Conservation (phyloP, 1,284 basidiomycete species). For the Trametes pubescens region DNA sequence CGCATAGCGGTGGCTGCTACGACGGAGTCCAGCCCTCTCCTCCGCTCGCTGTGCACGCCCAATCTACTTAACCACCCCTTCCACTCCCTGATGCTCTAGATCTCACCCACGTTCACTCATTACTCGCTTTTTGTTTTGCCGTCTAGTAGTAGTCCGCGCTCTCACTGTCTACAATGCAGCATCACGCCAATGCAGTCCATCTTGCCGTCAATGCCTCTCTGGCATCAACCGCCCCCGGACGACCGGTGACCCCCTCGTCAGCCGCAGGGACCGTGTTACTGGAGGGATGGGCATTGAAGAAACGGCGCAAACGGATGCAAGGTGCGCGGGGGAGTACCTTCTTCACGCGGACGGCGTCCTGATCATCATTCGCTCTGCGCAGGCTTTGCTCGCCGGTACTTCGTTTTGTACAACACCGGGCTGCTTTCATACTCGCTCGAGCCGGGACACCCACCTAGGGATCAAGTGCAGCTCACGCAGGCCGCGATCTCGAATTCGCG, state of each 20-base stretch:
- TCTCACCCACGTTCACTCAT: conserved; percentile 14
- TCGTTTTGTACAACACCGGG: conserved; percentile 71
- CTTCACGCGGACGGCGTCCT: background rate
- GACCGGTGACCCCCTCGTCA: conserved; percentile 20
- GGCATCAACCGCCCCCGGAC: conserved; percentile 20
- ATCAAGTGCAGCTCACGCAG: conserved; percentile 70
- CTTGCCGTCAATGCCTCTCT: conserved; percentile 30
- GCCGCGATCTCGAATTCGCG: conserved; percentile 78
- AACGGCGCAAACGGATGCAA: conserved; percentile 86
- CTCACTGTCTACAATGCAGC: conserved; percentile 21
- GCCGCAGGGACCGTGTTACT: conserved; percentile 47
- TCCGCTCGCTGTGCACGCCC: conserved; percentile 19
- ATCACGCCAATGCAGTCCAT: conserved; percentile 17
- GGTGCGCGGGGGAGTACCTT: conserved; percentile 50
- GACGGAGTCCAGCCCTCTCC: conserved; percentile 8
- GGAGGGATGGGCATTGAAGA: conserved; percentile 84
- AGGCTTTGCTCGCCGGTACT: conserved; percentile 89
- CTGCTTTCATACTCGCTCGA: conserved; percentile 80
- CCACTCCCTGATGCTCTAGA: conserved; percentile 23
- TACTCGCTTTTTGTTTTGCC: conserved; percentile 12
- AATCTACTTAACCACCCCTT: conserved; percentile 5
- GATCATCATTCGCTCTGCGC: conserved; percentile 10
- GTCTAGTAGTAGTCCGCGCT: background rate
- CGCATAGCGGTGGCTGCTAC: conserved; percentile 4
- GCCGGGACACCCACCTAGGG: conserved; percentile 73